Conservation (phyloP, 2,329 filamentous ascomycete genomes). For the Trichoderma sp. region DNA sequence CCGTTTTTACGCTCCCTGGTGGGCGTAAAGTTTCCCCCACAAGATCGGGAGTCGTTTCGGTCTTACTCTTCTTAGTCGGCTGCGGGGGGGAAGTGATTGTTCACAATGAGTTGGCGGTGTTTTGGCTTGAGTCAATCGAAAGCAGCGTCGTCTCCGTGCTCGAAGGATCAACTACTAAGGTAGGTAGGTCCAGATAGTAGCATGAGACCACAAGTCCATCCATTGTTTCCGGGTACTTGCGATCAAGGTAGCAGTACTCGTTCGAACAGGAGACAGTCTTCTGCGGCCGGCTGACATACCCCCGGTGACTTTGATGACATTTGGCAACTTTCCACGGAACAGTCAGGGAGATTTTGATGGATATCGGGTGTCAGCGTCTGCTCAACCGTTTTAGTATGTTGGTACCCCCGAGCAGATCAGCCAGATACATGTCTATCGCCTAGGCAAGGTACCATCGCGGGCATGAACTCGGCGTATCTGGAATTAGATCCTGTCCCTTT, state of each 20-base stretch:
- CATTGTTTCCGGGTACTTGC: neutral
- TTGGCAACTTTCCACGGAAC: neutral
- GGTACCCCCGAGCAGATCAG: neutral
- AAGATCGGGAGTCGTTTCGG: constrained; percentile 11
- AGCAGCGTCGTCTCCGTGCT: neutral
- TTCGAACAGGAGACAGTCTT: neutral
- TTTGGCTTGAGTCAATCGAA: neutral
- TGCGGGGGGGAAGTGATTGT: neutral
- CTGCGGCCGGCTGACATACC: neutral
- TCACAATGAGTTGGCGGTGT: neutral
- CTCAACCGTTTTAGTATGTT: neutral
- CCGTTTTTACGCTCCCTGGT: neutral
- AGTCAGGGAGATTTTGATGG: neutral
- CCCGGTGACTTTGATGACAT: neutral
- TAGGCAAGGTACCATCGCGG: neutral
- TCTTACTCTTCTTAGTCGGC: neutral
- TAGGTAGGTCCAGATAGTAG: neutral
- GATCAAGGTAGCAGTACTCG: neutral
- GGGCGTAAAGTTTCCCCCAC: constrained; percentile 7
- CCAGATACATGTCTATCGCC: neutral
- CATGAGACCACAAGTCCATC: neutral
- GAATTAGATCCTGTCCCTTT: neutral
- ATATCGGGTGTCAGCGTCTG: neutral
- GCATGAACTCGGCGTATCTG: neutral
- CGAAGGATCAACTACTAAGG: neutral